These are phyloP conservation scores for Fusarium drepaniforme DNA, from an alignment of 2,329 filamentous ascomycete species.

Conservation along the genomic window DNA sequence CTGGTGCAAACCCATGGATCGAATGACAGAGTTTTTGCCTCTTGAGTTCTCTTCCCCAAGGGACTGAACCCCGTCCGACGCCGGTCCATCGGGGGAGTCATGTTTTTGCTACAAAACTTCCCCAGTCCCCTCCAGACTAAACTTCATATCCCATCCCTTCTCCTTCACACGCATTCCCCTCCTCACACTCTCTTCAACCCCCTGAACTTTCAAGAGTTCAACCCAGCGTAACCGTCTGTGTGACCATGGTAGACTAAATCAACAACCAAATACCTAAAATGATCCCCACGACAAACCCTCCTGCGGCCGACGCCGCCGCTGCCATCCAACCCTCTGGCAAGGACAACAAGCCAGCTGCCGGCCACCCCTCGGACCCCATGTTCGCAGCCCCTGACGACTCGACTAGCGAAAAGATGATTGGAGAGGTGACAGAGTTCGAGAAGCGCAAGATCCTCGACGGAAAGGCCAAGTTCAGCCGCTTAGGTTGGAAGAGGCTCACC, in stretches of 20 bases:
- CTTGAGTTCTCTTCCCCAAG: constrained; percentile 1
- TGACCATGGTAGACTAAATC: constrained; percentile 38
- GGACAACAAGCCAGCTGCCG: constrained; percentile 15
- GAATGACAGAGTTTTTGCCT: constrained; percentile 40
- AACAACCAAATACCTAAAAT: constrained; percentile 9
- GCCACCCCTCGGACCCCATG: constrained; percentile 16
- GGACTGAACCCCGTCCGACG: constrained; percentile 23
- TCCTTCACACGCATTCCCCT: not conserved
- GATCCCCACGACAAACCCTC: constrained; percentile 30
- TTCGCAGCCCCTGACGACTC: constrained; percentile 26
- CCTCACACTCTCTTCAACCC: too few relatives aligned
- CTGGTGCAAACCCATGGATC: constrained; percentile 25
- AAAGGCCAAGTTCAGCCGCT: constrained; percentile 39
- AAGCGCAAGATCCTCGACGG: constrained; percentile 41
- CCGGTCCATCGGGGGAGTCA: constrained; percentile 29
- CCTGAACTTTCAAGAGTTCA: constrained; percentile 15
- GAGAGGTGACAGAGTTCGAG: constrained; percentile 41
- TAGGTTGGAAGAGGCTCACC: constrained; percentile 43
- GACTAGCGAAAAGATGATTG: constrained; percentile 38
- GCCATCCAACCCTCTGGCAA: constrained; percentile 23
- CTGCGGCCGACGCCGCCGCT: constrained; percentile 29
- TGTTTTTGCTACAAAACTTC: constrained; percentile 25
- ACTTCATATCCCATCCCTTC: not conserved
- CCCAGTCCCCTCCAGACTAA: constrained; percentile 8
- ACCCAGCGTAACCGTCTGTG: constrained; percentile 23